These are phyloP conservation scores for Musa schizocarpa DNA, from an alignment of 176 grass and related monocot genomes.

Conservation along the genomic window DNA sequence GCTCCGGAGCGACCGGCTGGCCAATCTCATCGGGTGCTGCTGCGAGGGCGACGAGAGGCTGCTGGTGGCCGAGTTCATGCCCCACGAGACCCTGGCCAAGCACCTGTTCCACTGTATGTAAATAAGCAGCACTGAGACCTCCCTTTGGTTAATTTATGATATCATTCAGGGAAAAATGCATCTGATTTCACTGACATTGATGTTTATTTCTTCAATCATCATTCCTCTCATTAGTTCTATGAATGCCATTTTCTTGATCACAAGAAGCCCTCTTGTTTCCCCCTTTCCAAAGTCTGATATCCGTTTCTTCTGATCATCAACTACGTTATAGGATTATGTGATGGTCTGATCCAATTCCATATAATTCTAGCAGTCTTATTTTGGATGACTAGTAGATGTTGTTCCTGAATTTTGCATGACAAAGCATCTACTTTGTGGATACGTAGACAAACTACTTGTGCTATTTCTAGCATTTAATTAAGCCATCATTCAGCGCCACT, in stretches of 20 bases:
- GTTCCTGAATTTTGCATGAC: too few species aligned
- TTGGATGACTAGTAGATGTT: too few species aligned
- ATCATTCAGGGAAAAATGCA: neutral
- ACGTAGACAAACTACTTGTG: too few species aligned
- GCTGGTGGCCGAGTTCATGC: conserved; percentile 77
- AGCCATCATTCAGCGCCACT: too few species aligned
- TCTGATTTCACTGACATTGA: too few species aligned
- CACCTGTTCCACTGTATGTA: conserved; percentile 93
- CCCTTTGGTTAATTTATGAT: neutral
- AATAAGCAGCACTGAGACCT: neutral
- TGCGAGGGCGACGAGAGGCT: conserved; percentile 66
- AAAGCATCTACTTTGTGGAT: too few species aligned
- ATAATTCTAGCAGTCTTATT: too few species aligned
- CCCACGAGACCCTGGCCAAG: conserved; percentile 64
- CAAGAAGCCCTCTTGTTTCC: neutral
- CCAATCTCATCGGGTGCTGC: conserved; percentile 71
- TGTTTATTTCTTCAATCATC: neutral
- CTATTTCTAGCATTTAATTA: too few species aligned
- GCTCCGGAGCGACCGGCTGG: conserved; percentile 51
- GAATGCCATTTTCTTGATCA: neutral
- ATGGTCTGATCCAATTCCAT: too few species aligned
- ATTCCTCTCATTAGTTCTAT: conserved; percentile 2
- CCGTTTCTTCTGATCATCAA: neutral
- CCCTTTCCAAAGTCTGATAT: neutral
- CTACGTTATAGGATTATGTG: neutral